Conservation (phyloP, 2,329 filamentous ascomycete genomes). For the Massarina eburnea region DNA sequence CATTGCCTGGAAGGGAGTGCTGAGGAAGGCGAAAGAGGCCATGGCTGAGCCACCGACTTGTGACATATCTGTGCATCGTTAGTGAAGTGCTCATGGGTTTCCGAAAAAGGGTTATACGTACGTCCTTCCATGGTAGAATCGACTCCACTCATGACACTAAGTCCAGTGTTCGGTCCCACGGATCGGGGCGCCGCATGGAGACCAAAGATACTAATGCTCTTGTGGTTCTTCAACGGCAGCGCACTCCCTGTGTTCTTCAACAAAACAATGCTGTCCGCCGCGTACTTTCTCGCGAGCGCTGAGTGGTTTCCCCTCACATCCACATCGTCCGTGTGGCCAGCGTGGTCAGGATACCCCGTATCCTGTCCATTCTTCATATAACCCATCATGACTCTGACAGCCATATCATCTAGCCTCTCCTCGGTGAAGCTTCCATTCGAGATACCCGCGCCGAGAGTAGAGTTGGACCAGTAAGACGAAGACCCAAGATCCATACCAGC, state of each 20-base stretch:
- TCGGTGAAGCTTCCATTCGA: conserved; percentile 28
- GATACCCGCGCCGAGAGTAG: too few relatives aligned
- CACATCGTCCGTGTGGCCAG: conserved; percentile 46
- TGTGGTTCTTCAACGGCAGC: conserved; percentile 52
- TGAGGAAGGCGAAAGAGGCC: conserved; percentile 44
- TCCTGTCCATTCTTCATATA: conserved; percentile 43
- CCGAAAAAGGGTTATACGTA: conserved; percentile 35
- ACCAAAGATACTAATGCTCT: conserved; percentile 43
- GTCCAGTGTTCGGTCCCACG: too few relatives aligned
- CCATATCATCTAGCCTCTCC: conserved; percentile 34
- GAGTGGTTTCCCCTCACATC: conserved; percentile 48
- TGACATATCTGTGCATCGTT: too few relatives aligned
- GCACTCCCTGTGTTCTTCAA: conserved; percentile 58
- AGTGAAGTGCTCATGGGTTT: too few relatives aligned
- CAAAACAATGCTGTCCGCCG: conserved; percentile 43
- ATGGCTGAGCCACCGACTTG: conserved; percentile 47
- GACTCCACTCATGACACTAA: conserved; percentile 50
- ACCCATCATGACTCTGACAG: conserved; percentile 27
- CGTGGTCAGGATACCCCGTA: too few relatives aligned
- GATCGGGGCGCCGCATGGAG: too few relatives aligned
- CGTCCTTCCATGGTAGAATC: conserved; percentile 44
- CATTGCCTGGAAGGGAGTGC: conserved; percentile 47
- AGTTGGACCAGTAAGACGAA: conserved; percentile 49
- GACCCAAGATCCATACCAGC: conserved; percentile 52
- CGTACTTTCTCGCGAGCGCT: conserved; percentile 43